Conservation (phyloP, 805 yeast species). For the Lipomyces starkeyi region DNA sequence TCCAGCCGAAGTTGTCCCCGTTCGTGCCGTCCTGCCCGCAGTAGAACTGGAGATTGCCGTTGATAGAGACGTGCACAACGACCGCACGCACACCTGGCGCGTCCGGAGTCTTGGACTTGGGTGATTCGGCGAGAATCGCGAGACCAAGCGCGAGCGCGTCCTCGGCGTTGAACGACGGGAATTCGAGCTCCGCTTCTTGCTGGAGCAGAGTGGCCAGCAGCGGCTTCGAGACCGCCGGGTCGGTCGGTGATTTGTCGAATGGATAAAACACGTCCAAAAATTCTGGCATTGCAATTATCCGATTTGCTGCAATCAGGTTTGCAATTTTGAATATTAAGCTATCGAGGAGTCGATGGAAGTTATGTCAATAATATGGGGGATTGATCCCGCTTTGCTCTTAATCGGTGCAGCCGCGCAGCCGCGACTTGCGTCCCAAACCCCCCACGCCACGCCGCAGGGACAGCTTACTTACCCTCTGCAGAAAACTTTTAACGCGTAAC, state of each 20-base stretch:
- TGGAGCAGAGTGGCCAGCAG: slow-evolving; percentile 12
- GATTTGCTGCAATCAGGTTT: neutral
- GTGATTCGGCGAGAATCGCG: slow-evolving; percentile 27
- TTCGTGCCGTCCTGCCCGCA: slow-evolving; percentile 34
- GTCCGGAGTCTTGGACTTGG: slow-evolving; percentile 19
- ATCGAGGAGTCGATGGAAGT: no score
- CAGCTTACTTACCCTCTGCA: no score
- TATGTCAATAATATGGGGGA: no score
- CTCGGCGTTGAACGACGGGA: slow-evolving; percentile 25
- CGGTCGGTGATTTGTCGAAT: slow-evolving; percentile 14
- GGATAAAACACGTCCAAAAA: slow-evolving; percentile 18
- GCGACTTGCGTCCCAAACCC: no score
- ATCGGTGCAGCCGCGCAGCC: no score
- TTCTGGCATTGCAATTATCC: slow-evolving; percentile 9
- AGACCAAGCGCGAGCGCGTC: slow-evolving; percentile 27
- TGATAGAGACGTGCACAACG: slow-evolving; percentile 31
- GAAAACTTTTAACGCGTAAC: no score
- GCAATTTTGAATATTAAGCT: neutral
- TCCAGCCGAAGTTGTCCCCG: slow-evolving; percentile 33
- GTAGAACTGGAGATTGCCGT: slow-evolving; percentile 28
- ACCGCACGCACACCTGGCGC: slow-evolving; percentile 20
- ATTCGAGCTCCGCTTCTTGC: slow-evolving; percentile 27
- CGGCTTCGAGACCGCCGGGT: neutral
- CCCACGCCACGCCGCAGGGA: no score
- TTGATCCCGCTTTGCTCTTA: no score